Percentiles rank a stretch among this genome's conserved stretches.
Conservation (phyloP, 2,329 filamentous ascomycete species). For the Zarea fungicola region DNA sequence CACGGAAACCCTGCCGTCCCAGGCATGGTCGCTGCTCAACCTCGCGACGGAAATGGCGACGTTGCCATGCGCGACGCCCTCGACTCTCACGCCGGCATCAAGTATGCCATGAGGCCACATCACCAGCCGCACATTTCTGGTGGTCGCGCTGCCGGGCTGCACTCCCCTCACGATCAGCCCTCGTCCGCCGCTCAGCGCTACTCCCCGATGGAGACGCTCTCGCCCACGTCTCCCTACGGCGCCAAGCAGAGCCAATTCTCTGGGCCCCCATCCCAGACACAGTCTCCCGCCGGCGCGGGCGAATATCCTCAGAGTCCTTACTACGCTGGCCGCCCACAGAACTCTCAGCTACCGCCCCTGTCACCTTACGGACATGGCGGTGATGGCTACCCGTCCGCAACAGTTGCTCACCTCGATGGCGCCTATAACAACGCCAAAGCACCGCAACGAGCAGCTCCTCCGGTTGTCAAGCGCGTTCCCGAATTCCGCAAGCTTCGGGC, state of each 20-base stretch:
- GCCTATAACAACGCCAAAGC: conserved; percentile 57
- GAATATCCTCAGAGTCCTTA: conserved; percentile 58
- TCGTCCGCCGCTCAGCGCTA: conserved; percentile 86
- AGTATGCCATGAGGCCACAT: conserved; percentile 75
- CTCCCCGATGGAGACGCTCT: conserved; percentile 89
- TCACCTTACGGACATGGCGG: conserved; percentile 57
- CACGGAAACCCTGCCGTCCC: conserved; percentile 48
- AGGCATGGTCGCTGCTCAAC: conserved; percentile 42
- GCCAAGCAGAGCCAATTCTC: conserved; percentile 54
- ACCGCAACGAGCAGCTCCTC: conserved; percentile 48
- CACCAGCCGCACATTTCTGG: conserved; percentile 67
- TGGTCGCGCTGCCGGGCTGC: conserved; percentile 43
- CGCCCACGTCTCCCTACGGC: conserved; percentile 73
- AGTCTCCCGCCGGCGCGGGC: conserved; percentile 69
- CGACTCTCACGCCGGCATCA: conserved; percentile 79
- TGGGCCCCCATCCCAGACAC: conserved; percentile 53
- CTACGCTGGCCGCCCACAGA: conserved; percentile 43
- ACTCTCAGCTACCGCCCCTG: conserved; percentile 69
- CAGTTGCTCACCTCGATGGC: conserved; percentile 65
- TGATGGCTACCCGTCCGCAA: conserved; percentile 68
- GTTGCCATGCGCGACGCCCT: conserved; percentile 79
- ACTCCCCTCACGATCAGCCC: conserved; percentile 65
- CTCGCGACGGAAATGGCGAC: conserved; percentile 69
- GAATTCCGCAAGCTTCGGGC: conserved; percentile 78
- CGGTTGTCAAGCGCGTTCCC: conserved; percentile 62